phyloP scores from a whole-genome alignment of 1,139 yeast genomes.

The Kodamaea suecica region DNA sequence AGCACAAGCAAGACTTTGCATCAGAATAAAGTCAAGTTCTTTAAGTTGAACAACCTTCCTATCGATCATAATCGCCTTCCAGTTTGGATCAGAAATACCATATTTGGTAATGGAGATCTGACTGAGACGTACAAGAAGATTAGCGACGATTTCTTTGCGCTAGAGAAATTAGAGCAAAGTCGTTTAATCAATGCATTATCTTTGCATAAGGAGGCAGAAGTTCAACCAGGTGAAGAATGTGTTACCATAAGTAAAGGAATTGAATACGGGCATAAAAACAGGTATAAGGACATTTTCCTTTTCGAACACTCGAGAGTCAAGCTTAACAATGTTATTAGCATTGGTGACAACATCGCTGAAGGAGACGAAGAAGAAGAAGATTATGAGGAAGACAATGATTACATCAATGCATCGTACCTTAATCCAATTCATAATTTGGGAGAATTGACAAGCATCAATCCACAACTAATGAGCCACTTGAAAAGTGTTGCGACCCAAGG shows the following conservation, averaged over 20 bases:
- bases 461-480: slow-evolving; percentile 13
- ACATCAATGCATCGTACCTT: slow-evolving; percentile 32
- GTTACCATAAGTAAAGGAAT: slow-evolving; percentile 51
- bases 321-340: slow-evolving; percentile 19
- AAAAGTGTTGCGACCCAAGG: slow-evolving; percentile 84
- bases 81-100: slow-evolving; percentile 27
- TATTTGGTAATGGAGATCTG: slow-evolving; percentile 24
- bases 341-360: neutral
- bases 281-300: slow-evolving; percentile 81
- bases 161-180: slow-evolving; percentile 32
- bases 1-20: slow-evolving; percentile 12
- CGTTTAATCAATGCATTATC: slow-evolving; percentile 32
- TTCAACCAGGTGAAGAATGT: slow-evolving; percentile 12
- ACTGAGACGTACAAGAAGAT: slow-evolving; percentile 22
- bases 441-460: slow-evolving; percentile 10
- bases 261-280: slow-evolving; percentile 70
- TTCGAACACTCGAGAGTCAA: slow-evolving; percentile 78
- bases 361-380: neutral
- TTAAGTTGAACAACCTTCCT: slow-evolving; percentile 17
- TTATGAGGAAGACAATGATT: slow-evolving; percentile 21
- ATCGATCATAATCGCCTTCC: slow-evolving; percentile 24
- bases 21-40: slow-evolving; percentile 17
- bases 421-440: slow-evolving; percentile 19
- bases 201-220: slow-evolving; percentile 11
- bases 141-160: slow-evolving; percentile 22